Evolutionary conservation across 257 asterid species (phyloP).

Genomic region (Jasminum sambac): DNA sequence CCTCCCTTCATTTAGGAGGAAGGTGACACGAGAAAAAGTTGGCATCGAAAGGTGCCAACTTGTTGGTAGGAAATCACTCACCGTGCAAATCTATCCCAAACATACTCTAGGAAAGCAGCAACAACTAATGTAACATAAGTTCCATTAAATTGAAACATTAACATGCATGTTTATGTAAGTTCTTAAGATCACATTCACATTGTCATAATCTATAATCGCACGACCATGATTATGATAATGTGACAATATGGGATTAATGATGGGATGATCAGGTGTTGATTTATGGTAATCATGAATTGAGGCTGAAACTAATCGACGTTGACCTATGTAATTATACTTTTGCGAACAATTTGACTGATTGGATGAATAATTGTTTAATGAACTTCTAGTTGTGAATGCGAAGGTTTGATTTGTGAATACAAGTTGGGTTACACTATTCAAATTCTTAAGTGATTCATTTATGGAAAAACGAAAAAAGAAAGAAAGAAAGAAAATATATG

Average conservation of each 20-base stretch:
- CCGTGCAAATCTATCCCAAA: too few relatives aligned
- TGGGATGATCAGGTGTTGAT: neutral
- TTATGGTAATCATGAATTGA: too few relatives aligned
- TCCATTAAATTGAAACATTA: too few relatives aligned
- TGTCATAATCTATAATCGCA: neutral
- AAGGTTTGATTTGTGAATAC: neutral
- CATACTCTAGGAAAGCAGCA: too few relatives aligned
- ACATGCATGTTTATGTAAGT: too few relatives aligned
- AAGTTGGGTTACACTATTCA: neutral
- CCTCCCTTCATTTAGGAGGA: too few relatives aligned
- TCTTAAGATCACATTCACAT: neutral
- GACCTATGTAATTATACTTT: neutral
- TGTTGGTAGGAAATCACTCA: too few relatives aligned
- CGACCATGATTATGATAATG: neutral
- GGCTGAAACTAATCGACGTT: neutral
- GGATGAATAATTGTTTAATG: neutral
- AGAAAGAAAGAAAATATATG: too few relatives aligned
- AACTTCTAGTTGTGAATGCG: neutral
- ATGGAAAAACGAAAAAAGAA: neutral
- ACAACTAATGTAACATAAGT: too few relatives aligned
- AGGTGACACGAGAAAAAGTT: too few relatives aligned
- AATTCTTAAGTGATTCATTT: too few relatives aligned
- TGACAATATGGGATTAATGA: neutral
- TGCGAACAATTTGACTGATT: neutral
- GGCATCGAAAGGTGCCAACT: too few relatives aligned